phyloP scores from a whole-genome alignment of 2,329 filamentous ascomycete genomes.

The Pseudogymnoascus sp. region DNA sequence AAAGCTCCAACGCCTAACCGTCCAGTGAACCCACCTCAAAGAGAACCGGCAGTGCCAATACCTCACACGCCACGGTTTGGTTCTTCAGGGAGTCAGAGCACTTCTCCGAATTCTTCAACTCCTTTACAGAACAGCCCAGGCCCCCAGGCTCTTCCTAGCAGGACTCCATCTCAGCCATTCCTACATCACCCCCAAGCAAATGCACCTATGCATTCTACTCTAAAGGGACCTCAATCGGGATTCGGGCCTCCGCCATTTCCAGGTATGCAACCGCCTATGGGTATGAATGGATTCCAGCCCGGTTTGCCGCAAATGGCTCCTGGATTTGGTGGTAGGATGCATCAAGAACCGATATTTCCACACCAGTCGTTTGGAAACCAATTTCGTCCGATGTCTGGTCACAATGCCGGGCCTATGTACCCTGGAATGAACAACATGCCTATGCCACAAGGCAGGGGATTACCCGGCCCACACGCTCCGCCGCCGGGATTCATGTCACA shows the following conservation, averaged over 20 bases:
- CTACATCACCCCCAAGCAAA: slow-evolving; percentile 53
- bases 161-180: slow-evolving; percentile 42
- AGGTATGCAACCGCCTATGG: slow-evolving; percentile 44
- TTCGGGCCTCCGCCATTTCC: slow-evolving; percentile 36
- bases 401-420: slow-evolving; percentile 46
- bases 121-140: slow-evolving; percentile 60
- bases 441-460: slow-evolving; percentile 43
- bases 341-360: slow-evolving; percentile 47
- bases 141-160: slow-evolving; percentile 56
- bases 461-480: slow-evolving; percentile 36
- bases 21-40: slow-evolving; percentile 66
- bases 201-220: slow-evolving; percentile 54
- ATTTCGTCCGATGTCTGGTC: slow-evolving; percentile 45
- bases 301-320: slow-evolving; percentile 34
- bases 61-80: slow-evolving; percentile 63
- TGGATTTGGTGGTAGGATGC: slow-evolving; percentile 35
- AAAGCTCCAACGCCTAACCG: slow-evolving; percentile 77
- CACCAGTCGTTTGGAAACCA: slow-evolving; percentile 46
- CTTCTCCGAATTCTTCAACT: slow-evolving; percentile 53
- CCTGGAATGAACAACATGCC: slow-evolving; percentile 55
- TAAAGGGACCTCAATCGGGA: slow-evolving; percentile 51
- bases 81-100: slow-evolving; percentile 46
- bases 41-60: slow-evolving; percentile 57
- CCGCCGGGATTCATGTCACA: slow-evolving; percentile 42
- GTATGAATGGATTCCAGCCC: slow-evolving; percentile 48